Base-by-base conservation (phyloP, 2,329 filamentous ascomycete genomes). In the Teratosphaeria epicoccoides region DNA sequence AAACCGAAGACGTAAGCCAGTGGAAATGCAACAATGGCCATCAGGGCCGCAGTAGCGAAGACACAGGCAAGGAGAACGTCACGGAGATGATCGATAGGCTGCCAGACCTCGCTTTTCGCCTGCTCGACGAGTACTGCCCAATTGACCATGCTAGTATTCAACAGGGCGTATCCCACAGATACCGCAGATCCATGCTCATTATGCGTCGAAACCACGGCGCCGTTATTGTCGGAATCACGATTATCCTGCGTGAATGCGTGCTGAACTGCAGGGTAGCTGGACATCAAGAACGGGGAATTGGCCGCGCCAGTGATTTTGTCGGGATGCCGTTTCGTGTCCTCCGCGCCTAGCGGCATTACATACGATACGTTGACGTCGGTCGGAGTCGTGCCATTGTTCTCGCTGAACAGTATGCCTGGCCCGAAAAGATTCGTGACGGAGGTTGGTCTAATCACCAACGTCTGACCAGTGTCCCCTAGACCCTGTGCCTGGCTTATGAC, bases 121-220 rank as follows among this genome's bases (percentile, higher is more conserved):
- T 93, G 84, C 65, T 95, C 90, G 0, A 95, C 79, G 2, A 95
- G 61, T 3, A 96, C 72, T 4, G 87, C 82, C 90, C 90, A 96
- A 61, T 91, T 81, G 6, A 87, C 87, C 49, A 94, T 70, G 0
- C 71, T 65, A 4, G 77, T 87, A 49, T 79, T 76, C 0, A 86
- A 81, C 10, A 85, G 76, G 6, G 87, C 87, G 61, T 83, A 91
- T 22, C 89, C 90, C n/a, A 90, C 83, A 10, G 88, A 85, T 1
- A 96, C 87, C 3, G 70, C 65, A 9, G 77, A 67, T 0, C 78
- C 78, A 56, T 88, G 75, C 61, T 95, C 88, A 59, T 95, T 94
- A 7, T 66, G 74, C 0, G 87, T 85, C 5, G 80, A 79, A 12
- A 95, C 73, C 1, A 77, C 66, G 9, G 56, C 46, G 14, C 83